These are phyloP conservation scores for Penicillium angulare DNA, from an alignment of 495 filamentous ascomycete species.

Conservation along the genomic window DNA sequence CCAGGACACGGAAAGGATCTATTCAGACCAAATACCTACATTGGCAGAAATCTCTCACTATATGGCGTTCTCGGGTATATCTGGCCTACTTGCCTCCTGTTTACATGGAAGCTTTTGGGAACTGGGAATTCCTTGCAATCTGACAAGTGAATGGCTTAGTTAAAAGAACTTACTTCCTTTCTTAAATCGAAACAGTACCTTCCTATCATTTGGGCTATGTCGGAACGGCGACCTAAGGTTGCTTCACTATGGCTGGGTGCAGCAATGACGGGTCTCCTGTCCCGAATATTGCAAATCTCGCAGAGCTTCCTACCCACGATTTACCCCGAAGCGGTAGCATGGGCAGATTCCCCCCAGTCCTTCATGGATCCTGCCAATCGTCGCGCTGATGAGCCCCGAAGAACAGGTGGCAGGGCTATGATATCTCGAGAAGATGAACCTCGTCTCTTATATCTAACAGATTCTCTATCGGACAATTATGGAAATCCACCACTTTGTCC, in stretches of 20 bases:
- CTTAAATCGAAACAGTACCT: neutral
- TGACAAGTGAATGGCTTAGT: slow-evolving; percentile 6
- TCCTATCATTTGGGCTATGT: slow-evolving; percentile 3
- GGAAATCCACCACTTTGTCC: slow-evolving; percentile 3
- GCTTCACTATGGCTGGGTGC: slow-evolving; percentile 9
- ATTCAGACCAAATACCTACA: neutral
- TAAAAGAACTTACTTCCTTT: neutral
- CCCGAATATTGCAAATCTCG: slow-evolving; percentile 4
- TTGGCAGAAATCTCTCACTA: neutral
- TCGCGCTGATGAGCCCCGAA: neutral
- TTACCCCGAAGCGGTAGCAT: neutral
- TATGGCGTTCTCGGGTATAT: neutral
- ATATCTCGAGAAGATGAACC: neutral
- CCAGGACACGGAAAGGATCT: neutral
- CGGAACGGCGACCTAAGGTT: slow-evolving; percentile 1
- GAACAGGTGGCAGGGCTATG: neutral
- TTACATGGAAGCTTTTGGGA: slow-evolving; percentile 8
- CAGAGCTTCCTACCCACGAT: neutral
- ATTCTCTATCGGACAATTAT: neutral
- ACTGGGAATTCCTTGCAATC: slow-evolving; percentile 6
- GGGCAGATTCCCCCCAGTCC: neutral
- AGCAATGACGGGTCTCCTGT: slow-evolving; percentile 2
- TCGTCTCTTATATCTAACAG: neutral
- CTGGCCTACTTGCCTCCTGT: slow-evolving; percentile 3
- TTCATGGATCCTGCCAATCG: neutral